Evolutionary conservation across 2,329 filamentous ascomycete species (phyloP), one percentile per base, ranked within the genome.

Genomic region (Penicillium sp.): DNA sequence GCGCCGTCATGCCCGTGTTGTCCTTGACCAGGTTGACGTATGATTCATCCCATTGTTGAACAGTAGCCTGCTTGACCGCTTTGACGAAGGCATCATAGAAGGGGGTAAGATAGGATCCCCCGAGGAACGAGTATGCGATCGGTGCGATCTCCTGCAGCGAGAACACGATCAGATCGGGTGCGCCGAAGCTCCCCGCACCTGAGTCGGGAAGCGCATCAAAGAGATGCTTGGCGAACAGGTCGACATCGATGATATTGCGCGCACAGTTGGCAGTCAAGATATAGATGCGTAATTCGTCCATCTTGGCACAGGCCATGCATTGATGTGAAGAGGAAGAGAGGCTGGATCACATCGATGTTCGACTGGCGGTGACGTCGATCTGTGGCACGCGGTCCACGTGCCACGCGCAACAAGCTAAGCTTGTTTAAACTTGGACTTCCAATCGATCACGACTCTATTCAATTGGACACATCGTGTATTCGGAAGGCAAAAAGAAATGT

Each of bases 191-290:
- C 6, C 76, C 77, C 47, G 48, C 81, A 59, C 32, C 60, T 33
- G 61, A 52, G 34, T 52, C 43, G 15, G 64, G 58, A 18, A 93
- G 76, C 23, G 70, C 73, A 36, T 74, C 67, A 60, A 84, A 80
- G 51, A 95, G 71, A 57, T 89, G 82, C 8, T 77, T 69, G 10
- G 86, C 82, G 56, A 96, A 88, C 36, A 80, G 73, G 25, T 81
- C 72, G 15, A 81, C 73, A 53, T 90, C 76, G 57, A 95, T 80
- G 7, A 81, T 68, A 38, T 75, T 75, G 53, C 87, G 86, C 20
- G 78, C 91, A 58, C 87, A 94, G 63, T 97, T 97, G 73, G 93
- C 95, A 8, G 90, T 94, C 38, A 95, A 67, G 48, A 94, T 77
- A 57, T 94, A 84, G 40, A 89, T 68, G 56, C 83, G 80, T 39